Conservation (phyloP, 768 basidiomycete species). For the Fomitopsis pulvina region DNA sequence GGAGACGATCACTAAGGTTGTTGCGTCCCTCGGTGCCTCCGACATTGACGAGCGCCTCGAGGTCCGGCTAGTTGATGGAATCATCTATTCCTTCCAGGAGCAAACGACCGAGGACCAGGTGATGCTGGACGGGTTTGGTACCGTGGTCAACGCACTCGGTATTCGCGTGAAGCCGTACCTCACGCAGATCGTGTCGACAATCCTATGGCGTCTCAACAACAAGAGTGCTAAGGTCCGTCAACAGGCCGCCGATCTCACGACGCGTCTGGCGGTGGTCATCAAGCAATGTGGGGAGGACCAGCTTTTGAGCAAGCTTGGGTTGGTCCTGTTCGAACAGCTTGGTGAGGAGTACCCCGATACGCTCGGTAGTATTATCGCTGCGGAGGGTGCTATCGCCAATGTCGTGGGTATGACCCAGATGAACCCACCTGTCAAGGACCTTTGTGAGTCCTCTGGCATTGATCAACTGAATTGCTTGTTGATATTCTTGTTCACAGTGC, state of each 20-base stretch:
- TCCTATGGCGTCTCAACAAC: slow-evolving; percentile 99
- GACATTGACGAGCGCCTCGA: slow-evolving; percentile 97
- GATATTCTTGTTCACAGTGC: slow-evolving; percentile 49
- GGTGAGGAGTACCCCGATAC: slow-evolving; percentile 99
- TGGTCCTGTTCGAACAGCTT: slow-evolving; percentile 96
- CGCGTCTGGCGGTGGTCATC: slow-evolving; percentile 94
- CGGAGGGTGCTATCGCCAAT: slow-evolving; percentile 97
- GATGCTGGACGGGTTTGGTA: slow-evolving; percentile 98
- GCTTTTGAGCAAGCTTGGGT: slow-evolving; percentile 89
- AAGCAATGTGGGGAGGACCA: slow-evolving; percentile 98
- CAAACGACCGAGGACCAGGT: slow-evolving; percentile 99
- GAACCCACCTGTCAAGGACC: slow-evolving; percentile 99
- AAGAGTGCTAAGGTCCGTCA: slow-evolving; percentile 99
- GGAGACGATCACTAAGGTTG: slow-evolving; percentile 98
- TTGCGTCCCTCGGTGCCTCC: slow-evolving; percentile 90
- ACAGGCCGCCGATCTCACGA: slow-evolving; percentile 97
- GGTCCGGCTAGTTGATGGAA: slow-evolving; percentile 91
- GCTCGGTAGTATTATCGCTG: slow-evolving; percentile 97
- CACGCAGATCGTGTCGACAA: slow-evolving; percentile 97
- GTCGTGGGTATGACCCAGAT: slow-evolving; percentile 99
- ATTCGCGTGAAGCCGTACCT: slow-evolving; percentile 98
- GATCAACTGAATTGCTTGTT: slow-evolving; percentile 6
- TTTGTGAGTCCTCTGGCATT: slow-evolving; percentile 55
- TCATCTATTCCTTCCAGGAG: slow-evolving; percentile 99
- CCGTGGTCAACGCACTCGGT: slow-evolving; percentile 91